phyloP scores from a whole-genome alignment of 106 monocot species.

The Phalaenopsis equestris region DNA sequence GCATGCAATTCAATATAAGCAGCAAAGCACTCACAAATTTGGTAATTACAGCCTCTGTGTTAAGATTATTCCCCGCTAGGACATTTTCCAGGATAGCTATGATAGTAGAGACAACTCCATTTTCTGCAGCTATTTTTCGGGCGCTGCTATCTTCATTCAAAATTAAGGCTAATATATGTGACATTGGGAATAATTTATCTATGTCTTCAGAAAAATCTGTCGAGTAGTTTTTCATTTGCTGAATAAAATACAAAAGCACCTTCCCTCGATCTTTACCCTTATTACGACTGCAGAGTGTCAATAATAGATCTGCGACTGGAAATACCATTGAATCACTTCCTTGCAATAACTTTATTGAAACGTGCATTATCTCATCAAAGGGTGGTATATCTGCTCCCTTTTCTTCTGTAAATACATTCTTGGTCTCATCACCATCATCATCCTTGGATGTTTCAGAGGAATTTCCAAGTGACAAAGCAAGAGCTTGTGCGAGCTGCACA shows the following conservation, averaged over 20 bases:
- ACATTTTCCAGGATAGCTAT: constrained; percentile 39
- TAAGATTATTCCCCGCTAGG: constrained; percentile 16
- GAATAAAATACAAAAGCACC: constrained; percentile 43
- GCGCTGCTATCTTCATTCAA: constrained; percentile 44
- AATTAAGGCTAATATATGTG: constrained; percentile 55
- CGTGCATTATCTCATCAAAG: constrained; percentile 57
- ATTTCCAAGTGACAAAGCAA: constrained; percentile 70
- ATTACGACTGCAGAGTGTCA: constrained; percentile 54
- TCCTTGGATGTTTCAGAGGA: constrained; percentile 45
- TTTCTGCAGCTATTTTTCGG: constrained; percentile 51
- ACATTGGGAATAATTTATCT: constrained; percentile 27
- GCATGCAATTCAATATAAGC: constrained; percentile 52
- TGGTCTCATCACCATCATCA: constrained; percentile 29
- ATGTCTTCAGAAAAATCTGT: constrained; percentile 11
- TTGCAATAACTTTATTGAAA: constrained; percentile 40
- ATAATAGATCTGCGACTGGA: constrained; percentile 52
- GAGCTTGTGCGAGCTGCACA: constrained; percentile 68
- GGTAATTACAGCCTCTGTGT: constrained; percentile 22
- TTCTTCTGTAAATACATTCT: constrained; percentile 23
- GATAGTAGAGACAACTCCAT: constrained; percentile 37
- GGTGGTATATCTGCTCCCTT: constrained; percentile 31
- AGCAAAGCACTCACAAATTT: constrained; percentile 54
- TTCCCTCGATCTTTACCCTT: constrained; percentile 41
- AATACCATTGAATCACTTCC: constrained; percentile 34
- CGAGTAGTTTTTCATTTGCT: no score